Percentiles rank a stretch among this genome's conserved stretches.
Evolutionary conservation across 2,329 filamentous ascomycete genomes (phyloP).

Genomic region (Clonostachys rosea): DNA sequence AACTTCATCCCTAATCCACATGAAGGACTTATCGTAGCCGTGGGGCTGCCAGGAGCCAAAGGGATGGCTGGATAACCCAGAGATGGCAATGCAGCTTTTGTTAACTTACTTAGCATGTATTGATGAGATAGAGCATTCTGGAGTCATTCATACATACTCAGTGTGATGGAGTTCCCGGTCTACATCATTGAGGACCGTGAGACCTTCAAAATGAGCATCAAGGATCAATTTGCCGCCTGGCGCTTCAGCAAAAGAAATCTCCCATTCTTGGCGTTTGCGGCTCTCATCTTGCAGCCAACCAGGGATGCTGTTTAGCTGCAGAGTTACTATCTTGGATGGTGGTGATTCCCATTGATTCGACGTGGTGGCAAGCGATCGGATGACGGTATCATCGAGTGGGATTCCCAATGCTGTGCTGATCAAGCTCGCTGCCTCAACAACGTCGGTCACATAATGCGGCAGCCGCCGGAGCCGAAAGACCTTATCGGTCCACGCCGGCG

Average conservation of each 20-base stretch:
- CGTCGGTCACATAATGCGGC: too few relatives aligned
- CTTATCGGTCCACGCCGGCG: too few relatives aligned
- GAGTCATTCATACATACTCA: not conserved
- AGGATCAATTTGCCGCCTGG: not conserved
- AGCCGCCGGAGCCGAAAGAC: too few relatives aligned
- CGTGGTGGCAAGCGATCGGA: too few relatives aligned
- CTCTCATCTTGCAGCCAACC: too few relatives aligned
- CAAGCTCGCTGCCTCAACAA: too few relatives aligned
- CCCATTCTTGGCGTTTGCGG: not conserved
- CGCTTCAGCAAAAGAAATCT: not conserved
- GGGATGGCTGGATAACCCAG: not conserved
- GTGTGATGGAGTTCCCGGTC: not conserved
- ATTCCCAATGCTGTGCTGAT: too few relatives aligned
- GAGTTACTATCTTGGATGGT: too few relatives aligned
- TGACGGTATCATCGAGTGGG: too few relatives aligned
- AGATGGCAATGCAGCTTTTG: not conserved
- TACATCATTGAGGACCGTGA: not conserved
- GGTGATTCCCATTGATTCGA: too few relatives aligned
- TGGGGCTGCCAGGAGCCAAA: not conserved
- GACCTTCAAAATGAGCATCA: not conserved
- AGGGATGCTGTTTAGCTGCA: too few relatives aligned
- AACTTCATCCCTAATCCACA: not conserved
- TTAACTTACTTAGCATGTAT: not conserved
- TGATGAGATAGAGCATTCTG: not conserved
- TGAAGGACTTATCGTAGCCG: not conserved